Evolutionary conservation across 805 yeast species (phyloP), one percentile per base, ranked within the genome.

Genomic region (Nakazawaea peltata): DNA sequence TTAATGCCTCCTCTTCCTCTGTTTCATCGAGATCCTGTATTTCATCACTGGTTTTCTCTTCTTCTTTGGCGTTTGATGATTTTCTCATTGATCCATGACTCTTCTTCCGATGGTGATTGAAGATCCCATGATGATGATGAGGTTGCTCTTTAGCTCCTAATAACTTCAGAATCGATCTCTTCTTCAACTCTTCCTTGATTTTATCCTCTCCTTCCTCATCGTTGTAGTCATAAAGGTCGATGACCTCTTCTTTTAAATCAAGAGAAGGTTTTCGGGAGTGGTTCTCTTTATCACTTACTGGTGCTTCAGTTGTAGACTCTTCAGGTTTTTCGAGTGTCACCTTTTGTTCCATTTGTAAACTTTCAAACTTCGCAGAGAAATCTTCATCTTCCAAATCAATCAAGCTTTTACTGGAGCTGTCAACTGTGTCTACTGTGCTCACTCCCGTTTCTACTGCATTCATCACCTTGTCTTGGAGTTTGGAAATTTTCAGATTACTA

Each of bases 141-240:
- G 15, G 37, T 19, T 24, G 37, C 9, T 25, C 39, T 22, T 35
- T 35, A 18, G 12, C 26, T 10, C 26, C 14, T 17, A 35, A 35
- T 14, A 21, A 16, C 11, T 27, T 19, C 4, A 23, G 22, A 11
- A 29, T 29, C 18, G 38, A 29, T 30, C 26, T 34, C 16, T 21
- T 29, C 33, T 30, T 29, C 14, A 11, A 15, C 23, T 21, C 10
- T 34, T 25, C 14, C 14, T 21, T 14, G 19, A 21, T 18, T 12
- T 23, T 32, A 16, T 21, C 33, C 13, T 17, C 34, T n/a, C 18
- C n/a, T 15, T 26, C 27, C 23, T 34, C 41, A 19, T 16, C 32
- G 19, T 32, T 41, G 12, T 27, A 27, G 23, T 37, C 41, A 28
- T 37, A 32, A 19, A 37, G 32, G 28, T 34, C 38, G 16, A 30